Evolutionary conservation across 2,329 filamentous ascomycete species (phyloP).

Genomic region (Chrysoporthe puriensis): DNA sequence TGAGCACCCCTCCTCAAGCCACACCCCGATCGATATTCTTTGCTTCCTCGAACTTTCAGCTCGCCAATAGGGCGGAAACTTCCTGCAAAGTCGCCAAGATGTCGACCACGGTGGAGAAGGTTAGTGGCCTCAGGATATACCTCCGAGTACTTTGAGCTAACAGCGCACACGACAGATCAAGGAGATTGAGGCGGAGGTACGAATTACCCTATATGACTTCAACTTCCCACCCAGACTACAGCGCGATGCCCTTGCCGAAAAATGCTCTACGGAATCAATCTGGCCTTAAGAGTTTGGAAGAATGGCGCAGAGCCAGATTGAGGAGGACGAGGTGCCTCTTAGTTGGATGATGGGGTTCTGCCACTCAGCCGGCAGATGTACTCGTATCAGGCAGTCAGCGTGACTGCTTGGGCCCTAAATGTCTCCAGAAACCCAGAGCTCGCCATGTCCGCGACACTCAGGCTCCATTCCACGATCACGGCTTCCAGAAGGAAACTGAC

Average conservation of each 20-base stretch:
- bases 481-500: not conserved
- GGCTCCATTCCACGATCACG: not conserved
- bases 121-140: constrained; percentile 43
- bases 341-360: not conserved
- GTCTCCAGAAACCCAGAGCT: not conserved
- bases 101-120: constrained; percentile 98
- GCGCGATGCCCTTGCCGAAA: not conserved
- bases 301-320: not conserved
- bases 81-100: constrained; percentile 58
- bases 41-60: not conserved
- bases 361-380: not conserved
- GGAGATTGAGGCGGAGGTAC: constrained; percentile 91
- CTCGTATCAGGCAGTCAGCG: not conserved
- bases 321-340: not conserved
- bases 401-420: not conserved
- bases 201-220: constrained; percentile 37
- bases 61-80: constrained; percentile 4
- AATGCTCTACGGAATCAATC: not conserved
- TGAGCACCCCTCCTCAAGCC: not conserved
- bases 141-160: constrained; percentile 36
- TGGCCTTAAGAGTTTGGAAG: not conserved
- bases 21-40: not conserved
- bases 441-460: not conserved
- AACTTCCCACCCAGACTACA: not conserved
- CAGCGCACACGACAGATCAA: constrained; percentile 69